Base-by-base conservation (phyloP, 2,329 filamentous ascomycete genomes). In the Thelonectria olida region DNA sequence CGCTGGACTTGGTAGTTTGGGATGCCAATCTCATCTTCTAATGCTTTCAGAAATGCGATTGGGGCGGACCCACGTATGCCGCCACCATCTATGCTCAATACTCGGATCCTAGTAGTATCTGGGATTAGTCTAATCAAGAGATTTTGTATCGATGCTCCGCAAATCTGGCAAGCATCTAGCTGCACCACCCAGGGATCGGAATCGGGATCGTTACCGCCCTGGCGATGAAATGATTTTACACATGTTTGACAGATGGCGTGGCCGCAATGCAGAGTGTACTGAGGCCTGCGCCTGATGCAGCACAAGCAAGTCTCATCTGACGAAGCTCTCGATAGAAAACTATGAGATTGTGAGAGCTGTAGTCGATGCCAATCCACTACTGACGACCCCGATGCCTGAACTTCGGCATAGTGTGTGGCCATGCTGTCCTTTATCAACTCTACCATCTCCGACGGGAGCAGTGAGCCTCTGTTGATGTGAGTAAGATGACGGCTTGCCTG, bases 11-110 rank as follows among this genome's bases (percentile, higher is more conserved):
- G 20, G 27, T 54, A 62, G 38, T 52, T 42, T 10, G 60, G 64
- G 27, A 67, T 59, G 12, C 49, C 49, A 17, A 65, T 57, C 25
- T 45, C 55, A 23, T 62, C 54, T 45, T 67, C 55, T 23, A 67
- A 52, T 23, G 61, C 47, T 42, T 65, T 59, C 19, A 67, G 54
- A 39, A 63, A 67, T 12, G 39, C 50, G 23, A 67, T 44, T 38
- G 59, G 62, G 2, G 61, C 57, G 2, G 54, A 48, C 20, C 57
- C 64, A 36, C 60, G 56, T 41, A 62, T 61, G 2, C 64, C 64
- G 15, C 64, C 64, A 12, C 64, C 64, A 31, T 67, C 62, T 19
- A 67, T 59, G 31, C 62, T 58, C 31, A 67, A 42, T 13, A 67
- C 62, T 22, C 50, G 59, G 20, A 59, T 41, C 39, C 53, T 59